A percentile compares a stretch with the other conserved stretches of the same genome.
phyloP scores from a whole-genome alignment of 2,329 filamentous ascomycete species.

The Monosporascus sp. region DNA sequence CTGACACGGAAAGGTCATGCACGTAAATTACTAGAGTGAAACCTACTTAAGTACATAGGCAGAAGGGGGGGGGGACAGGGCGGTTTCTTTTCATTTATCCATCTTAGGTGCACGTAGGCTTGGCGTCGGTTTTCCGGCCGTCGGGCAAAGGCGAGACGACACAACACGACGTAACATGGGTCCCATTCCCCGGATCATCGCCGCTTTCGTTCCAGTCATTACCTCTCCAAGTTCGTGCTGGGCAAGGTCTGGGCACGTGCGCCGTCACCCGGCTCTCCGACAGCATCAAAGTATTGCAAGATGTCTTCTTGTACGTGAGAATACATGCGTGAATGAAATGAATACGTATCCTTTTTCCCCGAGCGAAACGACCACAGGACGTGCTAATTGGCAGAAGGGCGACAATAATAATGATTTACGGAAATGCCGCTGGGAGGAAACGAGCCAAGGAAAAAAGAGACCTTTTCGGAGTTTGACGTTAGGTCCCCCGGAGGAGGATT shows the following conservation, averaged over 20 bases:
- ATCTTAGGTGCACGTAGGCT: not conserved
- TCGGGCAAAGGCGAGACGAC: not conserved
- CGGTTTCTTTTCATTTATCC: not conserved
- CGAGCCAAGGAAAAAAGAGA: not conserved
- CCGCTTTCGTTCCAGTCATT: too few species aligned
- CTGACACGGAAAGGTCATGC: not conserved
- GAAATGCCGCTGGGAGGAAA: not conserved
- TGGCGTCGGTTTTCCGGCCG: not conserved
- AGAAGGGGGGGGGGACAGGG: not conserved
- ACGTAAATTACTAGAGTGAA: not conserved
- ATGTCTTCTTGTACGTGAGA: too few species aligned
- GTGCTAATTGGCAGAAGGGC: too few species aligned
- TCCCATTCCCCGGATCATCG: not conserved
- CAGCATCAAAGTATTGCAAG: too few species aligned
- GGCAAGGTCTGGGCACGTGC: too few species aligned
- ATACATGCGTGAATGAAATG: too few species aligned
- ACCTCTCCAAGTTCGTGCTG: too few species aligned
- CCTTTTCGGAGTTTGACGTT: not conserved
- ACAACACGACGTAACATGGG: not conserved
- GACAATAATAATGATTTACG: not conserved
- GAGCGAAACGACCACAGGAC: too few species aligned
- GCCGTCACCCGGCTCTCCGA: too few species aligned
- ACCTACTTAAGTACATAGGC: not conserved
- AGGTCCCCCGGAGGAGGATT: not conserved
- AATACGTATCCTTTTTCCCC: too few species aligned